Evolutionary conservation across 805 yeast species (phyloP), one percentile per base, ranked within the genome.

Genomic region (Candida yuanshanica): DNA sequence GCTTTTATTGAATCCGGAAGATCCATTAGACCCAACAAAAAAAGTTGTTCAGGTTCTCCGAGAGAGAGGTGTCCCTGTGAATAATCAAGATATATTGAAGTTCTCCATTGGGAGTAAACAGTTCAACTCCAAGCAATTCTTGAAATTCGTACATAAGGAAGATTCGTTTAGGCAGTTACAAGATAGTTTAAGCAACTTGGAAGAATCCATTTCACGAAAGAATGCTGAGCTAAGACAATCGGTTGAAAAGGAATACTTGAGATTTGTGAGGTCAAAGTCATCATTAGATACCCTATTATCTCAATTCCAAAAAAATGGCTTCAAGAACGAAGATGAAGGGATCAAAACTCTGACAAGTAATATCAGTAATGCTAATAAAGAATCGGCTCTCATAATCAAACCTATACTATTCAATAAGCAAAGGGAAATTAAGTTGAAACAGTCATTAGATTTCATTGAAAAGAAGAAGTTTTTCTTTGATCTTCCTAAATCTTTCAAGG

Each of bases 211-310:
- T 24, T 64, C 68, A 7, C 59, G 67, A 2, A 75, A 75, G 48
- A 73, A 78, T 29, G 65, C 68, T 8, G 73, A 72, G 16, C 58
- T 81, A 51, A 71, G 74, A 43, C 51, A 56, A 13, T 58, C 80
- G 33, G 77, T 82, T 13, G 77, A 77, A 48, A 61, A 69, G 12
- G 85, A 83, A 53, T 81, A 78, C 49, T 73, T 76, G 40, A 69
- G 72, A 49, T 83, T 81, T 47, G 85, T 84, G 24, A 74, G 73
- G 46, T 70, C 81, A 21, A 84, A 84, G 52, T 74, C 81, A 20
- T 66, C 76, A 4, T 61, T 84, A 27, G 90, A 83, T 53, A 70
- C 70, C 21, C 78, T 82, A 4, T 73, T 78, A 45, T 64, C 60
- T 17, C 79, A 76, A 47, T 77, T 81, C 49, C 63, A 69, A 23